Evolutionary conservation across 768 basidiomycete genomes (phyloP).

Genomic region (Cystobasidium tubakii): DNA sequence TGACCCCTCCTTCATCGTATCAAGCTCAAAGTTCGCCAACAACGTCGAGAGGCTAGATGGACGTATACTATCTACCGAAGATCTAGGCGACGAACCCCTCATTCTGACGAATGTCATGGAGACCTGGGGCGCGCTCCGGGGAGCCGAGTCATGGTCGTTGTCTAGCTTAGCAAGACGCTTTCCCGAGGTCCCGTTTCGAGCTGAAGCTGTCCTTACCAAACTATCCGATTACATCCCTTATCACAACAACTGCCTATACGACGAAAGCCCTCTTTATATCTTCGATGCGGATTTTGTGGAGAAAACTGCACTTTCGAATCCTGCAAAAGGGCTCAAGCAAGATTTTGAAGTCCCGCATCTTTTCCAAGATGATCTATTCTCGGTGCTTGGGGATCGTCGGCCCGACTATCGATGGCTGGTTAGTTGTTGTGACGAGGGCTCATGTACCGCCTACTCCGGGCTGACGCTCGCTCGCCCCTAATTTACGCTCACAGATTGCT

Average conservation of each 20-base stretch:
- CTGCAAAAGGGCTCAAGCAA: conserved; percentile 13
- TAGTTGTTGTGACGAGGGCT: not conserved
- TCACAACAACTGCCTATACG: conserved; percentile 39
- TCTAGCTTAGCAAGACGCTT: conserved; percentile 40
- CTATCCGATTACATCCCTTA: conserved; percentile 43
- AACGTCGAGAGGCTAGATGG: conserved; percentile 35
- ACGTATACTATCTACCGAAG: not conserved
- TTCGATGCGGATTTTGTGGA: conserved; percentile 46
- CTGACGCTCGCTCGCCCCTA: too few relatives aligned
- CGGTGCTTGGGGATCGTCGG: conserved; percentile 41
- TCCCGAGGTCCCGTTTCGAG: conserved; percentile 40
- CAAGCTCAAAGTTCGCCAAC: conserved; percentile 27
- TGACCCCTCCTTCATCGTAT: conserved; percentile 24
- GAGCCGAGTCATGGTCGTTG: conserved; percentile 41
- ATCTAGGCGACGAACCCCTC: conserved; percentile 34
- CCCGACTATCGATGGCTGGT: conserved; percentile 48
- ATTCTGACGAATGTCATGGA: conserved; percentile 41
- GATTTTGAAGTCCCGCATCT: conserved; percentile 41
- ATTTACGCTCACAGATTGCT: conserved; percentile 41
- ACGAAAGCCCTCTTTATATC: conserved; percentile 47
- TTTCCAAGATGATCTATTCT: conserved; percentile 46
- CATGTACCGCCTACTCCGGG: too few relatives aligned
- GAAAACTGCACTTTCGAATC: conserved; percentile 17
- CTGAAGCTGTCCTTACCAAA: conserved; percentile 43
- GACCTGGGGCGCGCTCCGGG: conserved; percentile 38